These are phyloP conservation scores for Xylariales sp. DNA, from an alignment of 2,329 filamentous ascomycete species.

Conservation along the genomic window DNA sequence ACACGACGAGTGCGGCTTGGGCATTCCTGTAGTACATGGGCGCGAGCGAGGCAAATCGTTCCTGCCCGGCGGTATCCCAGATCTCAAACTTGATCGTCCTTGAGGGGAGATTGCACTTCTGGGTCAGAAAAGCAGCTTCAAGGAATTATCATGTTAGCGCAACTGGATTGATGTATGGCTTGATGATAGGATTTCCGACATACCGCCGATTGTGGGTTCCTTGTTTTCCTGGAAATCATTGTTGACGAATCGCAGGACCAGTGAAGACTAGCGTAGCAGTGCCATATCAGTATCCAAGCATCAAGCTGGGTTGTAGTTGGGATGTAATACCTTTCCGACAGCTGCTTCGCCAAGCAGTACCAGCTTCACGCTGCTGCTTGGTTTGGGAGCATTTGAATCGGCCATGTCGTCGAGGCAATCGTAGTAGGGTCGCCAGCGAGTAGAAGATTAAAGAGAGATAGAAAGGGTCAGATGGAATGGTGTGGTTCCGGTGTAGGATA, in stretches of 20 bases:
- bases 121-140: conserved; percentile 93
- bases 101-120: conserved; percentile 96
- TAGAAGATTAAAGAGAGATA: conserved; percentile 2
- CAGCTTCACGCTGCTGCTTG: conserved; percentile 99
- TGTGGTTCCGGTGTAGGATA: conserved; percentile 9
- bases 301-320: neutral
- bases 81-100: conserved; percentile 95
- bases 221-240: conserved; percentile 99
- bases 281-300: conserved; percentile 22
- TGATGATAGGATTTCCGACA: conserved; percentile 46
- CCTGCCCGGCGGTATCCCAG: conserved; percentile 98
- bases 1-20: conserved; percentile 96
- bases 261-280: conserved; percentile 77
- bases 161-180: conserved; percentile 25
- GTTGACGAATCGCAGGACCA: conserved; percentile 98
- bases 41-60: conserved; percentile 94
- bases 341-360: conserved; percentile 97
- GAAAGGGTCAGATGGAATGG: conserved; percentile 3
- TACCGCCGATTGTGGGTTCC: conserved; percentile 98
- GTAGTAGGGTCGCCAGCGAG: conserved; percentile 19
- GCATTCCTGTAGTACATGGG: conserved; percentile 99
- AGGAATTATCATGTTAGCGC: conserved; percentile 27
- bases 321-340: conserved; percentile 86
- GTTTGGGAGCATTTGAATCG: conserved; percentile 83
- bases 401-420: conserved; percentile 66